Evolutionary conservation across 371 early-diverging fungal species (phyloP).

Genomic region (Circinella umbellata): DNA sequence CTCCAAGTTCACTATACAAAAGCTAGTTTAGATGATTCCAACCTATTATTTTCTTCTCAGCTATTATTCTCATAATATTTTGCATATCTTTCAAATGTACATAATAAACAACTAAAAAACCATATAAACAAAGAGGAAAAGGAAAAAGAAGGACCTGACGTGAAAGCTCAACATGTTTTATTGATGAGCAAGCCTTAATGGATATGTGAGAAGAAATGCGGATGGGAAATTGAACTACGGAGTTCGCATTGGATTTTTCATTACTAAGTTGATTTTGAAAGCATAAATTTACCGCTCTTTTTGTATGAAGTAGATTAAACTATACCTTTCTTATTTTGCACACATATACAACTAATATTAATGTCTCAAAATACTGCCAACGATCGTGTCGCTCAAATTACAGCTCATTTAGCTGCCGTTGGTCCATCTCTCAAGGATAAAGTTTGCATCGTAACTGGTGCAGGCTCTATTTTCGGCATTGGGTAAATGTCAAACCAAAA

Average conservation of each 20-base stretch:
- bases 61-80: background rate
- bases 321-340: conserved; percentile 3
- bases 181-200: background rate
- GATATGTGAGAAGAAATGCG: background rate
- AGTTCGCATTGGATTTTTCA: background rate
- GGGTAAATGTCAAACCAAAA: conserved; percentile 36
- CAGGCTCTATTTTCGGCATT: conserved; percentile 54
- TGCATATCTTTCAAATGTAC: conserved; percentile 4
- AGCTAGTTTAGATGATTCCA: too few relatives aligned
- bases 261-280: background rate
- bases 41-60: background rate
- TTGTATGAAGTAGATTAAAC: background rate
- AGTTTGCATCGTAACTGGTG: conserved; percentile 61
- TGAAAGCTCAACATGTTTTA: background rate
- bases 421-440: conserved; percentile 45
- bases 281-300: background rate
- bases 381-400: conserved; percentile 47
- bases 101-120: background rate
- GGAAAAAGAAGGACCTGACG: background rate
- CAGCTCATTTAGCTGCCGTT: conserved; percentile 40
- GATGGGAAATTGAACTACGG: background rate
- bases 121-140: background rate
- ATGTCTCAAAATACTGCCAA: conserved; percentile 32
- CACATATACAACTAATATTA: background rate
- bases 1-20: too few relatives aligned